Conservation (phyloP, 148 eudicot genomes). For the Chenopodium suecicum region DNA sequence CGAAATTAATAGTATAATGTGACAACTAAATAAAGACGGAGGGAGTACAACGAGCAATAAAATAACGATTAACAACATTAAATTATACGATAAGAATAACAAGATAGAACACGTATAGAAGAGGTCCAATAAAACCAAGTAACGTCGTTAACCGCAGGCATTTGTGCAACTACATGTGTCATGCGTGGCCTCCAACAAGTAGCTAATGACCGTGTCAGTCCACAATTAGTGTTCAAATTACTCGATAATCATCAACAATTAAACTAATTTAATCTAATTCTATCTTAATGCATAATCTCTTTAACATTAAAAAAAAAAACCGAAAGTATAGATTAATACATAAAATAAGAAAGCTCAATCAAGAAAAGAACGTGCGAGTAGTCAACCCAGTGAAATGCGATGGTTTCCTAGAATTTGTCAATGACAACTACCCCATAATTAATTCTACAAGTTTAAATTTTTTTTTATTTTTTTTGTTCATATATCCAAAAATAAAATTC, state of each 20-base stretch:
- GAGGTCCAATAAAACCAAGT: not conserved
- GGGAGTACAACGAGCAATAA: too few species aligned
- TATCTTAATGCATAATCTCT: not conserved
- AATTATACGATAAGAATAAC: too few species aligned
- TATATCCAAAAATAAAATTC: not conserved
- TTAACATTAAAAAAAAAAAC: too few species aligned
- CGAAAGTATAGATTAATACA: not conserved
- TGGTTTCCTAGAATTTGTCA: not conserved
- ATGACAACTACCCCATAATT: constrained; percentile 1
- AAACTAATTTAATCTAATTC: not conserved
- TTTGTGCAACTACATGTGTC: not conserved
- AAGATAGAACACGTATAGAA: not conserved
- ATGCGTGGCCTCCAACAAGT: constrained; percentile 1
- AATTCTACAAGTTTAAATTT: too few species aligned
- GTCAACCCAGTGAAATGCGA: not conserved
- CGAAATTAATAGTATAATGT: not conserved
- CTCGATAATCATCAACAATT: not conserved
- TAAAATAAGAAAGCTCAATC: not conserved
- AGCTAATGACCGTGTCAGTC: constrained; percentile 8
- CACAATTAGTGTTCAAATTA: not conserved
- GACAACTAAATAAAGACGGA: not conserved
- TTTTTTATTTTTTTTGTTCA: not conserved
- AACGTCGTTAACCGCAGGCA: not conserved
- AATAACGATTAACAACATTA: too few species aligned
- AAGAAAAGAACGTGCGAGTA: constrained; percentile 5